Percentiles rank a stretch among this genome's conserved stretches.
Conservation (phyloP, 345 rosid species). For the Bretschneidera sinensis region DNA sequence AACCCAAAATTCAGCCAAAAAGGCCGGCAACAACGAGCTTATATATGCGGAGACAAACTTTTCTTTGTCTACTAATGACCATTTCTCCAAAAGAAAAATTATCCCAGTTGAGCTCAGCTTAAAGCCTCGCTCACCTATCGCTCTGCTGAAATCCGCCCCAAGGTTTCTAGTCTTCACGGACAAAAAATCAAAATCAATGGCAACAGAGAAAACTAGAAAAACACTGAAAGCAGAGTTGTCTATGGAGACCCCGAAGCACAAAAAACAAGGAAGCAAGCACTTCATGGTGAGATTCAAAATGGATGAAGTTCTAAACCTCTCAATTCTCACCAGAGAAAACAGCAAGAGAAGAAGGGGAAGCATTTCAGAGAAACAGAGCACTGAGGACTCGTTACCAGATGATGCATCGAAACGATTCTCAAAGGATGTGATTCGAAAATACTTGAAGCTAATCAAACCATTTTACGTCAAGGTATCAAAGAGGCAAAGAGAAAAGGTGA, state of each 20-base stretch:
- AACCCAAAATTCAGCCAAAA: slow-evolving; percentile 9
- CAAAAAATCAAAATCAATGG: slow-evolving; percentile 48
- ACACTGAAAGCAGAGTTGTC: slow-evolving; percentile 13
- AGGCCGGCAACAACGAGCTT: slow-evolving; percentile 17
- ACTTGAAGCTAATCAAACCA: slow-evolving; percentile 66
- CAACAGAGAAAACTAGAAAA: slow-evolving; percentile 22
- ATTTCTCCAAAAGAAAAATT: slow-evolving; percentile 60
- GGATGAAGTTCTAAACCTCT: slow-evolving; percentile 27
- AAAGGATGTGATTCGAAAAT: slow-evolving; percentile 43
- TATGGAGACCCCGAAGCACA: slow-evolving; percentile 16
- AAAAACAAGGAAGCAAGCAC: slow-evolving; percentile 24
- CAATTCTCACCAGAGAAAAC: slow-evolving; percentile 28
- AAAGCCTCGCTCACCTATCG: slow-evolving; percentile 60
- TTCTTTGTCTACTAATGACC: slow-evolving; percentile 30
- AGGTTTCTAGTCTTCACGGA: slow-evolving; percentile 49
- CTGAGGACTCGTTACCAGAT: slow-evolving; percentile 12
- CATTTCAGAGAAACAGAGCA: slow-evolving; percentile 23
- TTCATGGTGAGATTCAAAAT: slow-evolving; percentile 39
- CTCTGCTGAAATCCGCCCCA: slow-evolving; percentile 59
- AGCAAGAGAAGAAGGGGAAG: slow-evolving; percentile 23
- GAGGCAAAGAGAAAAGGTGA: slow-evolving; percentile 31
- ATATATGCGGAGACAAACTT: slow-evolving; percentile 19
- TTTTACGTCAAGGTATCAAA: slow-evolving; percentile 47
- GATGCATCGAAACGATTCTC: slow-evolving; percentile 45
- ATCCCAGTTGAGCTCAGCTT: slow-evolving; percentile 55